phyloP scores from a whole-genome alignment of 2,329 filamentous ascomycete genomes.

The Cylindrodendrum hubeiense region DNA sequence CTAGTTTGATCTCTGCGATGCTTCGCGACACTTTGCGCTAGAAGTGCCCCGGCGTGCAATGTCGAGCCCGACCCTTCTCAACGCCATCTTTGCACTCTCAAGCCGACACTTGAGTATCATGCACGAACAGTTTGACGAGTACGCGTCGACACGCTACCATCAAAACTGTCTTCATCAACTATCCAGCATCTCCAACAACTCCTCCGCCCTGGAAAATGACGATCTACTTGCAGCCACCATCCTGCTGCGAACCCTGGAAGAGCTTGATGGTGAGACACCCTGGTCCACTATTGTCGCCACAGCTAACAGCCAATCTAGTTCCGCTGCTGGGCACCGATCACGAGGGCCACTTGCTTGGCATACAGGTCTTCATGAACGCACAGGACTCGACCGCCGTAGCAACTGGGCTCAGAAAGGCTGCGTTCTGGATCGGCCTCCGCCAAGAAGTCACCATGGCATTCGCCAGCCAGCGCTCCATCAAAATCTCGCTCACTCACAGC shows the following conservation, averaged over 20 bases:
- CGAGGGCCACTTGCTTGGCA: conserved; percentile 61
- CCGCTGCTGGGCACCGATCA: conserved; percentile 55
- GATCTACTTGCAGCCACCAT: conserved; percentile 68
- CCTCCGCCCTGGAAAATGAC: conserved; percentile 58
- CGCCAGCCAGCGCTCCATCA: conserved; percentile 59
- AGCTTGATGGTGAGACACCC: conserved; percentile 56
- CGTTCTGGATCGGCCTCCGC: conserved; percentile 69
- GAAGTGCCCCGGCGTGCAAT: conserved; percentile 66
- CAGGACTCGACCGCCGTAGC: conserved; percentile 50
- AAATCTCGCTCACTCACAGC: conserved; percentile 62
- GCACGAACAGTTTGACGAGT: conserved; percentile 57
- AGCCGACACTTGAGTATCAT: conserved; percentile 63
- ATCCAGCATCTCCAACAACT: conserved; percentile 59
- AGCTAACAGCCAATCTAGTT: conserved; percentile 28
- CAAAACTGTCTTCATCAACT: conserved; percentile 64
- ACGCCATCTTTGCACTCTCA: conserved; percentile 68
- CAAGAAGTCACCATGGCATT: conserved; percentile 71
- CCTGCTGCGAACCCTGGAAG: conserved; percentile 68
- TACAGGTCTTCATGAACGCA: conserved; percentile 61
- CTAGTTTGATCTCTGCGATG: conserved; percentile 59
- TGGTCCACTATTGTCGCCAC: background rate
- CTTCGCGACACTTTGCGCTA: conserved; percentile 61
- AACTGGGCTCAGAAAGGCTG: conserved; percentile 59
- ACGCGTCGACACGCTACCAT: conserved; percentile 65
- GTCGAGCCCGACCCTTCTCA: conserved; percentile 63